Evolutionary conservation across 805 yeast species (phyloP).

Genomic region (Dipodascus geniculatus): DNA sequence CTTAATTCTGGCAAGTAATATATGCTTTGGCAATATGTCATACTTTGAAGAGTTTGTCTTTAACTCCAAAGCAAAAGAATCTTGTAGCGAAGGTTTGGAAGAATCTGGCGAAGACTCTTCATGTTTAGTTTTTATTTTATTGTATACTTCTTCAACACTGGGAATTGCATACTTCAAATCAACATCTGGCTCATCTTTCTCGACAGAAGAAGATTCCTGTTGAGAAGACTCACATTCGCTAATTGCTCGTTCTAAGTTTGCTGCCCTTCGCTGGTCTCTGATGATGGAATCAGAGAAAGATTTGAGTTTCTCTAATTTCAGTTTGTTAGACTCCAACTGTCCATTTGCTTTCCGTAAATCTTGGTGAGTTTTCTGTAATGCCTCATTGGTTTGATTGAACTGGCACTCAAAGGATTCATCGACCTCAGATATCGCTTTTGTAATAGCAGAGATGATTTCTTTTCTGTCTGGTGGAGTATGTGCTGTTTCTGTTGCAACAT

Average conservation of each 20-base stretch:
- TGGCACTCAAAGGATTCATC: slow-evolving; percentile 43
- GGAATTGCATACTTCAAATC: background rate
- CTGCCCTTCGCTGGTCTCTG: slow-evolving; percentile 42
- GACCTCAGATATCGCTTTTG: slow-evolving; percentile 17
- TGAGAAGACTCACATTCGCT: slow-evolving; percentile 25
- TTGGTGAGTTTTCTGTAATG: slow-evolving; percentile 34
- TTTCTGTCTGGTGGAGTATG: slow-evolving; percentile 1
- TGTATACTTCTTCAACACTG: background rate
- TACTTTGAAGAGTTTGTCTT: background rate
- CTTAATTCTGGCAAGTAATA: slow-evolving; percentile 63
- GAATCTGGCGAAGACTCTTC: background rate
- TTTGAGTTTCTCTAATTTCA: slow-evolving; percentile 42
- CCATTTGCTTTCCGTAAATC: slow-evolving; percentile 47
- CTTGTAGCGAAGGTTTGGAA: background rate
- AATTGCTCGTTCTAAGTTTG: slow-evolving; percentile 51
- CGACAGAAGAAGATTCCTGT: background rate
- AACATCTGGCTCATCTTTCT: background rate
- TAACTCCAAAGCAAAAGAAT: background rate
- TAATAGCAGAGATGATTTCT: background rate
- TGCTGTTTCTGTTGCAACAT: slow-evolving; percentile 16
- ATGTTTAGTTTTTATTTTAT: background rate
- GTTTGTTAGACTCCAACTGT: slow-evolving; percentile 36
- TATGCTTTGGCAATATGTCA: slow-evolving; percentile 34
- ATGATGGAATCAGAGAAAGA: slow-evolving; percentile 28
- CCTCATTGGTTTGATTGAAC: slow-evolving; percentile 44